A percentile compares a stretch with the other conserved stretches of the same genome.
These are phyloP conservation scores for Aspergillus carbonarius DNA, from an alignment of 2,329 filamentous ascomycete species.

Conservation along the genomic window DNA sequence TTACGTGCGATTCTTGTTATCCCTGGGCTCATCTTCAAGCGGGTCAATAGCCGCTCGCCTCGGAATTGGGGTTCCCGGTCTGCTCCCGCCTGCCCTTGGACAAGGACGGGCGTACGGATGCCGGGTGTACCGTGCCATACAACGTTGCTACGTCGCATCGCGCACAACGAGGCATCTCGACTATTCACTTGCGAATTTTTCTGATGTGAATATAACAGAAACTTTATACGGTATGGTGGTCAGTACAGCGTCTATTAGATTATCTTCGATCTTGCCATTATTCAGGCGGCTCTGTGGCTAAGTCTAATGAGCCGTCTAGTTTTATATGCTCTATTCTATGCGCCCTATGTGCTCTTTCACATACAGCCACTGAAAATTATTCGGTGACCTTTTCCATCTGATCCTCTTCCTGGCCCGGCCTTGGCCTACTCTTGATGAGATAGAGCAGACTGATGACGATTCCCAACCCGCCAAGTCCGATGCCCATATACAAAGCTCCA, in stretches of 20 bases:
- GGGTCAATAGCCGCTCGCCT: neutral
- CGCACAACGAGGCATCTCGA: no score
- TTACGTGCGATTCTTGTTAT: neutral
- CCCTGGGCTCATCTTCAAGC: neutral
- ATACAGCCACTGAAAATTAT: neutral
- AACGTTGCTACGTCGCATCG: no score
- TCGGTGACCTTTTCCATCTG: neutral
- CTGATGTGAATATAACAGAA: no score
- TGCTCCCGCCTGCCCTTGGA: neutral
- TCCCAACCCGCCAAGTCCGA: slow-evolving; percentile 33
- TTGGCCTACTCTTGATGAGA: neutral
- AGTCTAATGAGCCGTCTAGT: neutral
- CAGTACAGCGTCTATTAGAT: neutral
- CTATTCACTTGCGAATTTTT: neutral
- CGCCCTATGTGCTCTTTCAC: neutral
- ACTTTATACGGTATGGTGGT: no score
- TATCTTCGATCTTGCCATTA: neutral
- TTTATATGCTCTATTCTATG: neutral
- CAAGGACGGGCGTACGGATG: neutral
- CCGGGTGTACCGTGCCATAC: no score
- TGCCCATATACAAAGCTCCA: slow-evolving; percentile 43
- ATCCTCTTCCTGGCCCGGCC: neutral
- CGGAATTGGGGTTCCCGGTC: slow-evolving; percentile 1
- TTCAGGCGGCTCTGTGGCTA: neutral
- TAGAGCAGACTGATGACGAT: slow-evolving; percentile 22